Evolutionary conservation across 108 stramenopile species (phyloP), one percentile per base, ranked within the genome.

Genomic region (Pelagomonas calceolata): DNA sequence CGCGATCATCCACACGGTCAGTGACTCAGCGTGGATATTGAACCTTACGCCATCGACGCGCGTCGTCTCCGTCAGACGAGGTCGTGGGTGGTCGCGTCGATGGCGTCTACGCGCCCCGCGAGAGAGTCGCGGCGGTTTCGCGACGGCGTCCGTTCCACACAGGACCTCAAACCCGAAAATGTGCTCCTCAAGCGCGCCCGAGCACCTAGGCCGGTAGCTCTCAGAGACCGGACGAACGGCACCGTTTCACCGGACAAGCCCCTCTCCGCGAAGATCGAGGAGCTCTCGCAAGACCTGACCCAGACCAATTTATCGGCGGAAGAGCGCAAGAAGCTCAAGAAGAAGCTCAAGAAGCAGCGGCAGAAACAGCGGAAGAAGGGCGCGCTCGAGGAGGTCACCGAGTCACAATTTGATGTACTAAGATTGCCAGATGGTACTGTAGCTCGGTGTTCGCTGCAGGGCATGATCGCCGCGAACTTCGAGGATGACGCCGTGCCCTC

Each of bases 151-250:
- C n/a, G n/a, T n/a, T n/a, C n/a, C n/a, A n/a, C n/a, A n/a, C n/a
- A n/a, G n/a, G 97, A 98, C 79, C 73, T 98, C 15, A 98, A 98
- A 80, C 97, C 95, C 14, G 95, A 98, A 75, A 98, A 98, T 75
- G 87, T 96, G n/a, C 81, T 98, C 45, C 72, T 76, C 30, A 36
- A 31, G 70, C 16, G 31, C 30, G 14, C 44, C 14, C 44, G 44
- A n/a, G n/a, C n/a, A n/a, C n/a, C n/a, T n/a, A n/a, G n/a, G n/a
- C n/a, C n/a, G n/a, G n/a, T n/a, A n/a, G 39, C 39, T 5, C 39
- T 12, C 39, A 43, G 12, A 12, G 5, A 10, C 39, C 9, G 9
- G 39, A 5, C 39, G 9, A 12, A 43, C 39, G 39, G 39, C 39
- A 12, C 5, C 39, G 39, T 5, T 5, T 12, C 39, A 12, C 39